Conservation (phyloP, 257 asterid species). For the Striga asiatica region DNA sequence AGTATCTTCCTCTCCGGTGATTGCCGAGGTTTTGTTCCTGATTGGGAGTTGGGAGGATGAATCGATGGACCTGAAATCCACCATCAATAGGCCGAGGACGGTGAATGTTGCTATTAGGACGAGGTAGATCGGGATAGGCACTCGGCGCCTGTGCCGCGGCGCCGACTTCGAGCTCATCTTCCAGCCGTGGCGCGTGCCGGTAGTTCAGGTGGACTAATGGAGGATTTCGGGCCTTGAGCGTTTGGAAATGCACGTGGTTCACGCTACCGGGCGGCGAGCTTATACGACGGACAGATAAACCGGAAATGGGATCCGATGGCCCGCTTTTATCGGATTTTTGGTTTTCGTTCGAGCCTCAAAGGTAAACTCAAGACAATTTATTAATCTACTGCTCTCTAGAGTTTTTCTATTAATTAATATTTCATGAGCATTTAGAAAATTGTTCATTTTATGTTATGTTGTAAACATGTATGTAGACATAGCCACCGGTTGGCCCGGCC, state of each 20-base stretch:
- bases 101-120: slow-evolving; percentile 35
- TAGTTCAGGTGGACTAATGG: not conserved
- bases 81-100: slow-evolving; percentile 37
- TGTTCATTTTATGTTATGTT: no score
- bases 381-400: no score
- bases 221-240: slow-evolving; percentile 13
- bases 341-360: not conserved
- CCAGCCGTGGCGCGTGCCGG: slow-evolving; percentile 6
- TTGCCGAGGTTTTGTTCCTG: slow-evolving; percentile 12
- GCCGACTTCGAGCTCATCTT: slow-evolving; percentile 27
- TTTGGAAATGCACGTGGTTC: not conserved
- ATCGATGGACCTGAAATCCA: slow-evolving; percentile 55
- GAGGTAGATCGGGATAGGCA: slow-evolving; percentile 25
- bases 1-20: not conserved
- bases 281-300: slow-evolving; percentile 1
- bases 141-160: slow-evolving; percentile 43
- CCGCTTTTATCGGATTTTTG: not conserved
- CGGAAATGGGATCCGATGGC: not conserved
- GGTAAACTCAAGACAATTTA: no score
- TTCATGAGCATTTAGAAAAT: no score
- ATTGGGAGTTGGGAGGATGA: slow-evolving; percentile 29
- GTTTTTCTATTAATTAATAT: no score
- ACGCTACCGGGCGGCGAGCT: not conserved
- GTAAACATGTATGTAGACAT: no score
- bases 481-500: no score